Evolutionary conservation across 164 flowering plant genomes (phyloP).

Genomic region (Stephania yunnanensis): DNA sequence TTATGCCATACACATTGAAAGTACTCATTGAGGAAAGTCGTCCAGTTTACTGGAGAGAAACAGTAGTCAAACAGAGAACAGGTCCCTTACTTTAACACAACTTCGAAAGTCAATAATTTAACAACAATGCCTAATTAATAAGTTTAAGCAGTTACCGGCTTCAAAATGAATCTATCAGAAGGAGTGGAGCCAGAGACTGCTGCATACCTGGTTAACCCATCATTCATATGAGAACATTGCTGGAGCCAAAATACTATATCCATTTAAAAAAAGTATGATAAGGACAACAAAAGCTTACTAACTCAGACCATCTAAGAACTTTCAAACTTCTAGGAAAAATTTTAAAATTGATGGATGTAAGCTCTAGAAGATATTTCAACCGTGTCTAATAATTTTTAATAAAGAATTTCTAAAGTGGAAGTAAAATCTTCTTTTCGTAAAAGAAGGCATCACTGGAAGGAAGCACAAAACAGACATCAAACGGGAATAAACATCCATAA

Average conservation of each 20-base stretch:
- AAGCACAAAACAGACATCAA: background rate
- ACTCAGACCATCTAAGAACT: background rate
- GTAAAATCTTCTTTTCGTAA: background rate
- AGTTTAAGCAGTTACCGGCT: conserved; percentile 47
- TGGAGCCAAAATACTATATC: background rate
- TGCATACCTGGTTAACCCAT: conserved; percentile 66
- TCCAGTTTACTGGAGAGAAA: background rate
- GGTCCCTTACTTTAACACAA: too few relatives aligned
- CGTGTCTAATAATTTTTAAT: background rate
- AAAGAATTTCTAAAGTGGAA: background rate
- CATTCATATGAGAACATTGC: background rate
- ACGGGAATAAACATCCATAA: background rate
- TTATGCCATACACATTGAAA: background rate
- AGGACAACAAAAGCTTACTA: background rate
- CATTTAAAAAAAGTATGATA: background rate
- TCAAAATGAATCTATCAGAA: conserved; percentile 44
- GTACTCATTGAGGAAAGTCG: background rate
- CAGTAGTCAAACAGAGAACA: background rate
- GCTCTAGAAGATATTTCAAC: background rate
- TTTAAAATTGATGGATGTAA: background rate
- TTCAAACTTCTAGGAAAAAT: background rate
- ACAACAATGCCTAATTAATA: background rate
- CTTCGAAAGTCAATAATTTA: background rate
- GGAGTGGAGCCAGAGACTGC: conserved; percentile 75
- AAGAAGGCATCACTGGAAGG: background rate